phyloP scores from a whole-genome alignment of 2,329 filamentous ascomycete species.

The Delphinella strobiligena region DNA sequence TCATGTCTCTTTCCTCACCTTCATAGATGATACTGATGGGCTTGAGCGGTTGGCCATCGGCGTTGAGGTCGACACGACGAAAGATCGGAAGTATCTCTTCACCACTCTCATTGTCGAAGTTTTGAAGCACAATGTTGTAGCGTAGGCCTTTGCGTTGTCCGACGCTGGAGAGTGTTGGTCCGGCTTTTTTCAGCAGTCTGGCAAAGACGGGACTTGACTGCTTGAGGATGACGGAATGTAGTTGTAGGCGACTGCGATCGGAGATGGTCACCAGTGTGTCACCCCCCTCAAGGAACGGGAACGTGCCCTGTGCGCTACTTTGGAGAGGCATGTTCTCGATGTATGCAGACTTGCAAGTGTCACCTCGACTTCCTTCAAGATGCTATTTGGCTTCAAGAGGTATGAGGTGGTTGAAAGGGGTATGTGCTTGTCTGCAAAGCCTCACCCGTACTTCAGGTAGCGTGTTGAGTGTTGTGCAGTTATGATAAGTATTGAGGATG shows the following conservation, averaged over 20 bases:
- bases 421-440: not conserved
- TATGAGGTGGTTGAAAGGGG: no score
- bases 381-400: no score
- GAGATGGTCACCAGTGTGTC: constrained; percentile 28
- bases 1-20: not conserved
- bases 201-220: constrained; percentile 7
- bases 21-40: constrained; percentile 1
- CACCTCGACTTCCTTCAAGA: not conserved
- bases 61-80: constrained; percentile 11
- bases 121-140: constrained; percentile 14
- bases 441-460: not conserved
- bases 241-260: constrained; percentile 22
- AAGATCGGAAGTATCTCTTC: constrained; percentile 6
- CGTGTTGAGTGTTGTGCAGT: constrained; percentile 12
- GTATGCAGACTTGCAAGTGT: not conserved
- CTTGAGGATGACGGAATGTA: constrained; percentile 26
- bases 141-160: constrained; percentile 11
- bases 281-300: no score
- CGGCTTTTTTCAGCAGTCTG: not conserved
- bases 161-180: not conserved
- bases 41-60: constrained; percentile 10
- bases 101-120: constrained; percentile 8
- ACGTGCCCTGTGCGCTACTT: no score
- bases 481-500: not conserved
- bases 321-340: constrained; percentile 1